Percentiles rank a stretch among this genome's conserved stretches.
Conservation (phyloP, 306 rosid genomes). For the Citrullus colocynthis region DNA sequence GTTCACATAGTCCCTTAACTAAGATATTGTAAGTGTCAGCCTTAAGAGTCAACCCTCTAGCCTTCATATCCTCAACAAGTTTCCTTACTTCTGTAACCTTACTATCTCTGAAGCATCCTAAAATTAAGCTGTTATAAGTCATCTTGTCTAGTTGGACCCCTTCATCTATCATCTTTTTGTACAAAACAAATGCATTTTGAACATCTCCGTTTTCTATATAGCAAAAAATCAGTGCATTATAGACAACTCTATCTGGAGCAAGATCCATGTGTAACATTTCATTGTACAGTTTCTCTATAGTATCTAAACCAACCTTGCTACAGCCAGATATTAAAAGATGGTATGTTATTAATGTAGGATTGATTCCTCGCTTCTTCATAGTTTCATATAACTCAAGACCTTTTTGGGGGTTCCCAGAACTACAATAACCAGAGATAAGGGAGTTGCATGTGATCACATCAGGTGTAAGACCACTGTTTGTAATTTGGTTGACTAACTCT, state of each 20-base stretch:
- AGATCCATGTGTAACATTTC: conserved; percentile 49
- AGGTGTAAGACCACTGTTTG: conserved; percentile 31
- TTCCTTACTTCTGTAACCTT: conserved; percentile 35
- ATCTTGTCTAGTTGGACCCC: conserved; percentile 48
- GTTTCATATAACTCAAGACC: conserved; percentile 47
- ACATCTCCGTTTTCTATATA: conserved; percentile 45
- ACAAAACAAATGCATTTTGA: conserved; percentile 40
- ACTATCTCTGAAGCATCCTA: conserved; percentile 40
- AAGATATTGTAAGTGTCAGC: conserved; percentile 59
- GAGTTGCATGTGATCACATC: conserved; percentile 78
- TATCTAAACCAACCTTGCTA: conserved; percentile 31
- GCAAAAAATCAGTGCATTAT: conserved; percentile 37
- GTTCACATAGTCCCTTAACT: conserved; percentile 58
- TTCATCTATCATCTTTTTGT: conserved; percentile 39
- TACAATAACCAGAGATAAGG: conserved; percentile 58
- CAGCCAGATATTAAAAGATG: conserved; percentile 54
- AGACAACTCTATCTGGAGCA: conserved; percentile 48
- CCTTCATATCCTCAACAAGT: conserved; percentile 60
- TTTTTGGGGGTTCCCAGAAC: conserved; percentile 29
- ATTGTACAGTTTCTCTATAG: conserved; percentile 30
- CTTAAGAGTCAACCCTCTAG: conserved; percentile 47
- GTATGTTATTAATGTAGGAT: conserved; percentile 51
- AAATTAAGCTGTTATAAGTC: conserved; percentile 72
- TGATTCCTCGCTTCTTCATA: conserved; percentile 47
- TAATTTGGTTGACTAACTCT: conserved; percentile 29